Evolutionary conservation across 1,284 basidiomycete genomes (phyloP).

Genomic region (Sanguinoderma infundibulare): DNA sequence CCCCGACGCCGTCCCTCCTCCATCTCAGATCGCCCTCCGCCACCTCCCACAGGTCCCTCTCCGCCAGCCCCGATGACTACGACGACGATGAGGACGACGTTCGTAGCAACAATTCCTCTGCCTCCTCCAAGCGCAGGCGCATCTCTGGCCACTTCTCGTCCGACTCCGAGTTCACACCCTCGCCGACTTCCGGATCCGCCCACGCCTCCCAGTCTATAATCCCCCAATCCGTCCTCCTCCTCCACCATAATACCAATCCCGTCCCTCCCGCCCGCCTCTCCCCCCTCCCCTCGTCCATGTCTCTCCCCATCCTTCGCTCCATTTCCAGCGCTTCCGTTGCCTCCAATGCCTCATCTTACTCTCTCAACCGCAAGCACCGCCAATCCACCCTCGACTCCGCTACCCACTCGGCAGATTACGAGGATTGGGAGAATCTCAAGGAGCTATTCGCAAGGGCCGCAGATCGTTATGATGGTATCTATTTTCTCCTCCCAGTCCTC

Average conservation of each 20-base stretch:
- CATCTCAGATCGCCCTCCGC: conserved; percentile 9
- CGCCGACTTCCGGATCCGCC: conserved; percentile 24
- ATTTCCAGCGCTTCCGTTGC: conserved; percentile 7
- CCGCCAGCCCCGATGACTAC: conserved; percentile 22
- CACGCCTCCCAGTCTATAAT: conserved; percentile 13
- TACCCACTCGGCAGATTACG: conserved; percentile 40
- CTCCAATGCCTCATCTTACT: conserved; percentile 4
- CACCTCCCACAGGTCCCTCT: conserved; percentile 4
- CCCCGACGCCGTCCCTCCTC: conserved; percentile 5
- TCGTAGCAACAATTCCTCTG: conserved; percentile 25
- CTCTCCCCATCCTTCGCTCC: conserved; percentile 9
- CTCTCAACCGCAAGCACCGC: conserved; percentile 16
- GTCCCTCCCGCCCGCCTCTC: conserved; percentile 3
- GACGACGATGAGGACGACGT: conserved; percentile 38
- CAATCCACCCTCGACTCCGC: not conserved
- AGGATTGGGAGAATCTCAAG: conserved; percentile 71
- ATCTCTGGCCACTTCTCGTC: conserved; percentile 27
- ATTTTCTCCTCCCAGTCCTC: not conserved
- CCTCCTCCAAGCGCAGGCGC: conserved; percentile 35
- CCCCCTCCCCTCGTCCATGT: conserved; percentile 2
- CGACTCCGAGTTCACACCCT: conserved; percentile 14
- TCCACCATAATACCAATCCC: not conserved
- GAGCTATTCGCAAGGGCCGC: conserved; percentile 60
- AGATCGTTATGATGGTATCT: conserved; percentile 62
- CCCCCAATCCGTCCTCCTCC: conserved; percentile 19